These are phyloP conservation scores for Trametes villosa DNA, from an alignment of 768 basidiomycete genomes.

Conservation along the genomic window DNA sequence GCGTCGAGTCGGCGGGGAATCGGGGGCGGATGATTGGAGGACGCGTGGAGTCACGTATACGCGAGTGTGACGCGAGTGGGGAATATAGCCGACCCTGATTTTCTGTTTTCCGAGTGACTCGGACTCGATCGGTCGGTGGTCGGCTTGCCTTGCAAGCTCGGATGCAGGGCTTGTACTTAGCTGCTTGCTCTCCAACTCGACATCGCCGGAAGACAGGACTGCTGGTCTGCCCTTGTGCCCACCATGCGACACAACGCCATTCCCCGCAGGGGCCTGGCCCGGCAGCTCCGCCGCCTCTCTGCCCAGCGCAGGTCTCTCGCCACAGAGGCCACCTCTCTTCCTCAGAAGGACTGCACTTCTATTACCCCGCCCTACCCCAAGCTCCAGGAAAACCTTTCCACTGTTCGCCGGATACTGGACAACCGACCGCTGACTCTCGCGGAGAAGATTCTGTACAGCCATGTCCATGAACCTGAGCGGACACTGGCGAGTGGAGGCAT, in stretches of 20 bases:
- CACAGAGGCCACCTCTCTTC: slow-evolving; percentile 42
- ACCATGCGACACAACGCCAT: slow-evolving; percentile 13
- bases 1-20: neutral
- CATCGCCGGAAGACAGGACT: slow-evolving; percentile 7
- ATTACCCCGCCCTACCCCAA: slow-evolving; percentile 86
- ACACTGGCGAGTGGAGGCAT: slow-evolving; percentile 65
- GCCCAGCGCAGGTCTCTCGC: slow-evolving; percentile 35
- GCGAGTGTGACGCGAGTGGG: neutral
- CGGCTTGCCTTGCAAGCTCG: neutral
- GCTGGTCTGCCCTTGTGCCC: slow-evolving; percentile 10
- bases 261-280: slow-evolving; percentile 3
- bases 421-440: slow-evolving; percentile 88
- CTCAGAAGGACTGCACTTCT: slow-evolving; percentile 63
- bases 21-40: slow-evolving; percentile 7
- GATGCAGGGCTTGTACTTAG: neutral
- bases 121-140: slow-evolving; percentile 1
- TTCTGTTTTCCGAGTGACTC: slow-evolving; percentile 16
- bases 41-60: slow-evolving; percentile 9
- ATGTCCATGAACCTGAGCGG: slow-evolving; percentile 80
- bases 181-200: neutral
- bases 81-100: neutral
- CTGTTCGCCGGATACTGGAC: slow-evolving; percentile 68
- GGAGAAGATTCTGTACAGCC: slow-evolving; percentile 97
- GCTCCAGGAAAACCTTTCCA: slow-evolving; percentile 70
- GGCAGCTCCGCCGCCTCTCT: neutral